Percentiles rank a stretch among this genome's conserved stretches.
These are phyloP conservation scores for Metschnikowia dekortorum DNA, from an alignment of 805 yeast genomes.

Conservation along the genomic window DNA sequence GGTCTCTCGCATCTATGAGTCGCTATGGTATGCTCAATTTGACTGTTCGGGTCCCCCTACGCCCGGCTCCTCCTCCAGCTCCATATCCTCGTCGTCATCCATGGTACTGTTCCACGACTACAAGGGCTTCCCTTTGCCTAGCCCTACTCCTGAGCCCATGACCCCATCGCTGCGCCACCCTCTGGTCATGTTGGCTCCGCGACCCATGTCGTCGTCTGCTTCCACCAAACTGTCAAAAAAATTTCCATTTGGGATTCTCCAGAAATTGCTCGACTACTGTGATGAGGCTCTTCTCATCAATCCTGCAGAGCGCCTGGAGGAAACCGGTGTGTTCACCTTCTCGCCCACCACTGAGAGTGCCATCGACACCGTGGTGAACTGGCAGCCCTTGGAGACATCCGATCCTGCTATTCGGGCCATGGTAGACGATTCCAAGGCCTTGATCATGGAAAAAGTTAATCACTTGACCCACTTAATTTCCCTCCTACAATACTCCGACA, in stretches of 20 bases:
- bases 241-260: conserved; percentile 61
- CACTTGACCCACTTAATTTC: conserved; percentile 68
- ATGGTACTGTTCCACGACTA: conserved; percentile 39
- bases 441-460: conserved; percentile 64
- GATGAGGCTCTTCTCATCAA: conserved; percentile 72
- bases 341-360: conserved; percentile 64
- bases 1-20: conserved; percentile 42
- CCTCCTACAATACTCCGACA: conserved; percentile 68
- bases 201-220: conserved; percentile 15
- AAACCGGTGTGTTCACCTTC: conserved; percentile 29
- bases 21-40: conserved; percentile 23
- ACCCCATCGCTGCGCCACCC: conserved; percentile 3
- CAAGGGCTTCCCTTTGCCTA: conserved; percentile 53
- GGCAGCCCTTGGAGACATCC: conserved; percentile 47
- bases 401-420: conserved; percentile 63
- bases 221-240: conserved; percentile 42
- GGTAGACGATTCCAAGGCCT: conserved; percentile 59
- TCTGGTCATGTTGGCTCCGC: conserved; percentile 11
- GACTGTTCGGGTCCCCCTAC: conserved; percentile 16
- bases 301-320: conserved; percentile 54
- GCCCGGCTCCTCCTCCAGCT: conserved; percentile 12
- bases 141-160: conserved; percentile 1
- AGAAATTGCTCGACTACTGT: conserved; percentile 56
- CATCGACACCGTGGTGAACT: conserved; percentile 41
- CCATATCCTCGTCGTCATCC: conserved; percentile 21